Base-by-base conservation (phyloP, 257 asterid genomes). In the Solanum infundibuliforme region DNA sequence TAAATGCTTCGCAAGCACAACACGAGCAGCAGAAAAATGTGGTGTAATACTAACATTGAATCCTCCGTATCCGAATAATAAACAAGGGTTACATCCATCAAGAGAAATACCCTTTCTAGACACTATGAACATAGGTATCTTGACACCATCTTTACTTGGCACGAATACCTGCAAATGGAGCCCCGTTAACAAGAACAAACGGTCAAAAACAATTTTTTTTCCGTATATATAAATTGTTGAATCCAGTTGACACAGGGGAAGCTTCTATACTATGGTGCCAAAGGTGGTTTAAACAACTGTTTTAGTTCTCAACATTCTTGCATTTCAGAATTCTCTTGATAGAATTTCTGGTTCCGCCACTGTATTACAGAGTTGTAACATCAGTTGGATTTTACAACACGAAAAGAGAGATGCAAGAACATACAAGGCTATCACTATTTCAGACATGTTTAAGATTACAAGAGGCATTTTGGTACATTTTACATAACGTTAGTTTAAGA, bases 31-130 rank as follows among this genome's bases (percentile, higher is more conserved):
- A 18, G 94, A 79, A 88, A 96, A 97, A 69, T 86, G 92, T 32
- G 99, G 99, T 43, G 98, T 90, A 43, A 97, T 88, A 75, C 95
- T 97, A 87, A 94, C 88, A 90, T 91, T 92, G 85, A 97, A 97
- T 87, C 99, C 99, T 35, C 99, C 99, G 76, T 96, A 97, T 86
- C 93, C 98, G 39, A 91, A 95, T 43, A 97, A 90, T 87, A 97
- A 91, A 90, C 98, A 97, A 69, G 99, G 98, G 85, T 96, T 95
- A 66, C 98, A 97, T 3, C 98, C 95, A 89, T 96, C 99, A 87
- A 97, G 87, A 86, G 87, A 21, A 87, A 97, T 92, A 46, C 94
- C 94, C 92, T 95, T 96, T 90, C 92, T 92, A 60, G 98, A 94
- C 83, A 96, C 97, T 89, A 96, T 91, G 88, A 96, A 97, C 90